Base-by-base conservation (phyloP, 257 asterid genomes). In the Nicotiana attenuata region DNA sequence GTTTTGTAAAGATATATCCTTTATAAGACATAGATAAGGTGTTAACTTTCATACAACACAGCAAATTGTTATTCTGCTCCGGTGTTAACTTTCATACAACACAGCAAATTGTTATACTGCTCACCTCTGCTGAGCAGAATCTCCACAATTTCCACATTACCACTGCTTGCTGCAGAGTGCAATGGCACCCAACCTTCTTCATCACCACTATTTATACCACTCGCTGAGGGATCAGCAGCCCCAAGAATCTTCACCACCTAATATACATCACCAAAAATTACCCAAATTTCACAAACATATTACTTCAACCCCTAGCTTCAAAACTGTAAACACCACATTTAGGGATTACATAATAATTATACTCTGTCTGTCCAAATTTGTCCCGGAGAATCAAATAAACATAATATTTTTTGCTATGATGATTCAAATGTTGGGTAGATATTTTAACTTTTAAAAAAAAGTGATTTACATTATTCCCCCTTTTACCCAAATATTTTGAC, bases 181-280 rank as follows among this genome's bases (percentile, higher is more conserved):
- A 96, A 89, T 0, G 99, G 98, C n/a, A 90, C 89, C 99, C 99
- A 96, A 61, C 98, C 98, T 89, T 96, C 99, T 82, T 94, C 98
- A 57, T 96, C 99, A 8, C 89, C 86, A 85, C 81, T 81, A 88
- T 96, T 96, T 69, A 94, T 87, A 41, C 86, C 87, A 83, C 86
- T 81, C 33, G 86, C 75, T 5, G 93, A 91, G 22, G 95, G 91
- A 63, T 78, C 90, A 76, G 90, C 91, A 83, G 89, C 93, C 45
- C 93, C 88, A 14, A 96, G 88, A 4, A 92, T 59, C 85, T 88
- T 92, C 85, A 94, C 97, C 82, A 90, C 97, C 99, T 94, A 83
- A 85, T 80, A 73, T 24, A 35, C 90, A 87, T 52, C 85, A 67
- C 71, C 31, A 20, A 84, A 84, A 13, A 7, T 52, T 14, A 14